Percentiles rank a stretch among this genome's conserved stretches.
These are phyloP conservation scores for Fusarium sp. DNA, from an alignment of 2,329 filamentous ascomycete species.

Conservation along the genomic window DNA sequence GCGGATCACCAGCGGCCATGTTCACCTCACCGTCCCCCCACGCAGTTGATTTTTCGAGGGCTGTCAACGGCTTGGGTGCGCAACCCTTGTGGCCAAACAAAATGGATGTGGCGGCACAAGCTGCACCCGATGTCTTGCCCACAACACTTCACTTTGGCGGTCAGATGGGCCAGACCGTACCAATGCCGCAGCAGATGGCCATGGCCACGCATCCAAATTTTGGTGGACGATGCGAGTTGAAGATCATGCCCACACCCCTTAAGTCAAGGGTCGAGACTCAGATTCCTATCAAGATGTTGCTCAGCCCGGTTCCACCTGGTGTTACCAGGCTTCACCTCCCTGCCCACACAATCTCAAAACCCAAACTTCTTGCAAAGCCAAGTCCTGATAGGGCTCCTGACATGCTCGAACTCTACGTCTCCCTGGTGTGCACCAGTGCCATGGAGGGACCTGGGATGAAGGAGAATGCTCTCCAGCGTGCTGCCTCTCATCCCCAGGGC, in stretches of 20 bases:
- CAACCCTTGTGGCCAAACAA: slow-evolving; percentile 50
- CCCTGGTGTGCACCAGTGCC: slow-evolving; percentile 89
- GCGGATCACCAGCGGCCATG: slow-evolving; percentile 58
- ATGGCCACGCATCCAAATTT: slow-evolving; percentile 45
- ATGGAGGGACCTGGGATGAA: slow-evolving; percentile 76
- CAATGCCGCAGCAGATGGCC: slow-evolving; percentile 47
- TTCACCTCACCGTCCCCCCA: slow-evolving; percentile 59
- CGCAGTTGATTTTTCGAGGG: slow-evolving; percentile 50
- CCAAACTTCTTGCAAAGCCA: slow-evolving; percentile 83
- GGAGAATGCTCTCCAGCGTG: slow-evolving; percentile 70
- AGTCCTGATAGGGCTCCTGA: slow-evolving; percentile 71
- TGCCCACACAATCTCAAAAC: slow-evolving; percentile 90
- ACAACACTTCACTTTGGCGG: slow-evolving; percentile 41
- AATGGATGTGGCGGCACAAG: slow-evolving; percentile 38
- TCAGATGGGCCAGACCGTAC: slow-evolving; percentile 42
- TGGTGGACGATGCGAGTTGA: slow-evolving; percentile 55
- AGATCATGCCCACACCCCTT: slow-evolving; percentile 70
- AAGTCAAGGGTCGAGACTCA: slow-evolving; percentile 98
- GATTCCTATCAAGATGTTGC: slow-evolving; percentile 83
- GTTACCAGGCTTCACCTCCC: slow-evolving; percentile 86
- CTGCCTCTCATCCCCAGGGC: slow-evolving; percentile 52
- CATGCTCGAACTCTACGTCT: slow-evolving; percentile 79
- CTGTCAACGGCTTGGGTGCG: slow-evolving; percentile 39
- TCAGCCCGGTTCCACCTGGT: slow-evolving; percentile 76
- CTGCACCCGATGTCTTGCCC: slow-evolving; percentile 39